Conservation (phyloP, 106 monocot species). For the Cymbidium sinense region DNA sequence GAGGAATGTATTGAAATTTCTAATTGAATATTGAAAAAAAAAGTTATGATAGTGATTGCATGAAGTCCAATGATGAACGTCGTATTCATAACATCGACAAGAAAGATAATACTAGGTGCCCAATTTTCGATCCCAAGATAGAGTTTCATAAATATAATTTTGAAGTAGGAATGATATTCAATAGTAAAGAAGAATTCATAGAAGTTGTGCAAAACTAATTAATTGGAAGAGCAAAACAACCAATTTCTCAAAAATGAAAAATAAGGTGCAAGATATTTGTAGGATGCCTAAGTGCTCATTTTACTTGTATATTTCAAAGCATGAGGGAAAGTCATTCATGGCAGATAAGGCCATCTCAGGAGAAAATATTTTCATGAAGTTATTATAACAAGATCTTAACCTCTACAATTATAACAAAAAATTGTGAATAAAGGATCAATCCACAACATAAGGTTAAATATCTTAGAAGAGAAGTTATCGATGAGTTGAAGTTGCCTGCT, state of each 20-base stretch:
- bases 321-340: neutral
- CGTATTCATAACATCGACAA: neutral
- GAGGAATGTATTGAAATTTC: neutral
- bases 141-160: neutral
- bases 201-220: neutral
- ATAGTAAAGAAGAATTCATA: neutral
- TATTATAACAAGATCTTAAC: neutral
- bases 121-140: neutral
- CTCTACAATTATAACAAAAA: neutral
- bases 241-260: neutral
- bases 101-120: neutral
- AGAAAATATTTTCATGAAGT: neutral
- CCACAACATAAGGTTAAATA: neutral
- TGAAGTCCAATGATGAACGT: neutral
- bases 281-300: neutral
- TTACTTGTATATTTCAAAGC: neutral
- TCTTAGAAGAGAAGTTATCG: neutral
- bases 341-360: neutral
- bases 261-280: neutral
- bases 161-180: neutral
- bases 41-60: neutral
- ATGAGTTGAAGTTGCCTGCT: neutral
- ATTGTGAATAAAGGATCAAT: neutral
- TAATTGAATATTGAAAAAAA: neutral
- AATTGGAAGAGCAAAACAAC: neutral